phyloP scores from a whole-genome alignment of 345 rosid species.

The Lepidium aucheri region DNA sequence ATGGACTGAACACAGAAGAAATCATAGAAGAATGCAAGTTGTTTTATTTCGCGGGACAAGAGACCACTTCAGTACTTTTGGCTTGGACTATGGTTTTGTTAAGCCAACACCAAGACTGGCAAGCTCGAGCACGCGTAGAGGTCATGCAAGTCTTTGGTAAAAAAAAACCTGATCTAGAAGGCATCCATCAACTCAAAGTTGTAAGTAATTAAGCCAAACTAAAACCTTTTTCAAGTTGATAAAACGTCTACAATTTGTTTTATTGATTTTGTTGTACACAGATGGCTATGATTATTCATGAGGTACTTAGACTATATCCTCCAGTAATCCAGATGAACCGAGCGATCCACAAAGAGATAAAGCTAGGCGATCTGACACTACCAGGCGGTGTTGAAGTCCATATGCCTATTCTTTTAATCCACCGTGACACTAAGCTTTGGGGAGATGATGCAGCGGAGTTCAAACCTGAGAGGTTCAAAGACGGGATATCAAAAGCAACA shows the following conservation, averaged over 20 bases:
- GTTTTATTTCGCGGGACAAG: slow-evolving; percentile 61
- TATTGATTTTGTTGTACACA: slow-evolving; percentile 3
- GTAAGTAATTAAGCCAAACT: slow-evolving; percentile 22
- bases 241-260: background rate
- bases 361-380: slow-evolving; percentile 32
- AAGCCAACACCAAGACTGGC: slow-evolving; percentile 50
- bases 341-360: slow-evolving; percentile 18
- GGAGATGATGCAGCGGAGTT: slow-evolving; percentile 50
- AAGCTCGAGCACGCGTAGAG: slow-evolving; percentile 50
- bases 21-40: slow-evolving; percentile 58
- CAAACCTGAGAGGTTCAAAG: slow-evolving; percentile 42
- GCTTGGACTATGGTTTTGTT: slow-evolving; percentile 53
- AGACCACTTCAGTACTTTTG: slow-evolving; percentile 46
- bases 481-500: slow-evolving; percentile 47
- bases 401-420: slow-evolving; percentile 25
- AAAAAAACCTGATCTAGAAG: slow-evolving; percentile 17
- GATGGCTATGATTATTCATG: slow-evolving; percentile 41
- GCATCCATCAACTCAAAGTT: slow-evolving; percentile 38
- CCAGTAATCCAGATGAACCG: slow-evolving; percentile 13
- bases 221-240: background rate
- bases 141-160: slow-evolving; percentile 40
- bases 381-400: slow-evolving; percentile 25
- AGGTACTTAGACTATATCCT: slow-evolving; percentile 45
- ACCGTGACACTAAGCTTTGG: slow-evolving; percentile 39
- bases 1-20: slow-evolving; percentile 34